These are phyloP conservation scores for Zangia roseola DNA, from an alignment of 768 basidiomycete genomes.

Conservation along the genomic window DNA sequence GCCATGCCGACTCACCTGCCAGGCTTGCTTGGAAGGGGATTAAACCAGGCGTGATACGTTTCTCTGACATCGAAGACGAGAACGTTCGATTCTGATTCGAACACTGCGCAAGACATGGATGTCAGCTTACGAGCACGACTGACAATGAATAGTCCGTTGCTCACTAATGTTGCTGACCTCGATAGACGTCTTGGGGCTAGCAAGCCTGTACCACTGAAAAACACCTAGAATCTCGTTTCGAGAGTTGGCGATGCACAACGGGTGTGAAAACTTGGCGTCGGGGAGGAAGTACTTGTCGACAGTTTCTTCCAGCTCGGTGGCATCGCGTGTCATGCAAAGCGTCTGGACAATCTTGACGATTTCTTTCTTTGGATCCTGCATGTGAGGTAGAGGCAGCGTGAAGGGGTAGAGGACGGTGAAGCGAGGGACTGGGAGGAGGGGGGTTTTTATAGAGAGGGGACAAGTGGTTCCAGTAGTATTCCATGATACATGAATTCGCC, in stretches of 20 bases:
- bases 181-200: constrained; percentile 50
- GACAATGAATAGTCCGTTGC: constrained; percentile 13
- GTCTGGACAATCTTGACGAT: constrained; percentile 43
- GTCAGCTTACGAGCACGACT: background rate
- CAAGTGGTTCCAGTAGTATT: constrained; percentile 2
- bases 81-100: constrained; percentile 40
- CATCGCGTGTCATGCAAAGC: constrained; percentile 47
- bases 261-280: constrained; percentile 59
- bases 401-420: background rate
- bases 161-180: constrained; percentile 44
- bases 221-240: constrained; percentile 54
- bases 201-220: constrained; percentile 67
- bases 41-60: constrained; percentile 38
- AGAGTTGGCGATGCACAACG: constrained; percentile 54
- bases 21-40: constrained; percentile 47
- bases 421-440: background rate
- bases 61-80: constrained; percentile 55
- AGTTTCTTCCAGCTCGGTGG: constrained; percentile 48
- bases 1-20: constrained; percentile 40
- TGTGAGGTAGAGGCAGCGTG: constrained; percentile 20
- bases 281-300: constrained; percentile 50
- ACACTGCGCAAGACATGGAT: constrained; percentile 36
- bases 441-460: constrained; percentile 16
- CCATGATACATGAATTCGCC: too few relatives aligned
- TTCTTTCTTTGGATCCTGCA: constrained; percentile 58